Base-by-base conservation (phyloP, 805 yeast species). In the Candida chilensis region DNA sequence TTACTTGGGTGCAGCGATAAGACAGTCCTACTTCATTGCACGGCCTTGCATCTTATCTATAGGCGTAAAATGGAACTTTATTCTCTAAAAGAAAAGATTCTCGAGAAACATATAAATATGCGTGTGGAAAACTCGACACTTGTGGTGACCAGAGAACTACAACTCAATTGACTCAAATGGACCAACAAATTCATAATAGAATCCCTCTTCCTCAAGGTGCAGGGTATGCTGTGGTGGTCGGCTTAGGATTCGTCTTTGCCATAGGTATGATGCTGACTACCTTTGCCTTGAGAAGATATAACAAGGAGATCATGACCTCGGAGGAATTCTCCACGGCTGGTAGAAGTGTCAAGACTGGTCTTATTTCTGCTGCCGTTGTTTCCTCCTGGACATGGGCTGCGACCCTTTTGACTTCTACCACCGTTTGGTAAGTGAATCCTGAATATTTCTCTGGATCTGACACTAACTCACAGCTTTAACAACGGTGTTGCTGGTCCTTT, bases 301-400 rank as follows among this genome's bases (percentile, higher is more conserved):
- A 85, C 48, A 72, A 74, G 43, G 96, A 88, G 54, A 69, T 82
- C 33, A 79, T 86, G 54, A 85, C 95, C 5, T 87, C 96, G 4
- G 96, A 88, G 57, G 95, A 87, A 49, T 88, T 88, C 43, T 74
- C 94, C 3, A 87, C 96, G 4, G 95, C 96, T 20, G 95, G 95
- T 40, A 71, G 95, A 49, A 66, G 85, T 3, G 94, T 88, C 25
- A 82, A 80, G 43, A 77, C 90, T 0, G 92, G 92, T 29, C 63
- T 88, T 40, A 79, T 86, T 37, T 78, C 90, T 4, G 78, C 94
- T 5, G 95, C 95, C 5, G 96, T 88, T 18, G 95, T 87, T 6
- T 78, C 90, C 9, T 78, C 90, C 6, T 88, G 97, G 97, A 86
- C 96, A 10, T 63, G 69, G 69, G 57, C 65, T 24, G 65, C 64